Percentiles rank a stretch among this genome's conserved stretches.
These are phyloP conservation scores for Perilla frutescens DNA, from an alignment of 257 asterid genomes.

Conservation along the genomic window DNA sequence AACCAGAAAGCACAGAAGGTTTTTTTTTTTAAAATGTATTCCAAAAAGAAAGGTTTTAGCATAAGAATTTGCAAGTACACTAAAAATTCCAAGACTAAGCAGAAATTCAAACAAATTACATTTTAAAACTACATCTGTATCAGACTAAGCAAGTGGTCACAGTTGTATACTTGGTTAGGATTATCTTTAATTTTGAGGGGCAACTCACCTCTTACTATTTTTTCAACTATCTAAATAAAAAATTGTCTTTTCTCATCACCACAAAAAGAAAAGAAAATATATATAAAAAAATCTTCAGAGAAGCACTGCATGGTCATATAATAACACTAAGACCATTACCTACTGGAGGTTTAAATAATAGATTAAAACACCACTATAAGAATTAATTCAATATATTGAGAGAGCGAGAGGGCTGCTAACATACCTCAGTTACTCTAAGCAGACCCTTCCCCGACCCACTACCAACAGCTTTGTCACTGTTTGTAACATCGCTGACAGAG, in stretches of 20 bases:
- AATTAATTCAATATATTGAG: not conserved
- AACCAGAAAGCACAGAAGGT: not conserved
- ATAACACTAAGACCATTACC: not conserved
- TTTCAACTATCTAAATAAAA: not conserved
- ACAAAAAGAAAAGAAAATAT: not conserved
- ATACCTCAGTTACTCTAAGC: constrained; percentile 94
- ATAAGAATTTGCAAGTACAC: not conserved
- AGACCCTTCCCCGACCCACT: constrained; percentile 72
- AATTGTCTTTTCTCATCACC: not conserved
- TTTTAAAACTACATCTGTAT: not conserved
- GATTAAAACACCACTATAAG: not conserved
- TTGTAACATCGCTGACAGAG: constrained; percentile 61
- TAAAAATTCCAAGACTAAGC: not conserved
- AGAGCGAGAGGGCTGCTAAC: constrained; percentile 2
- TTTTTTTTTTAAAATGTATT: not conserved
- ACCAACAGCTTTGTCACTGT: constrained; percentile 68
- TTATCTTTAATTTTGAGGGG: not conserved
- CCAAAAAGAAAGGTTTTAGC: not conserved
- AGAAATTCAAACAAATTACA: not conserved
- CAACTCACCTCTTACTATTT: not conserved
- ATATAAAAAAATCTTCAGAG: not conserved
- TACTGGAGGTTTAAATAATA: not conserved
- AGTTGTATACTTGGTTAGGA: constrained; percentile 2
- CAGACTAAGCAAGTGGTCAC: not conserved
- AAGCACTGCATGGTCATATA: not conserved